phyloP scores from a whole-genome alignment of 805 yeast species.

The Metschnikowia picachoensis region DNA sequence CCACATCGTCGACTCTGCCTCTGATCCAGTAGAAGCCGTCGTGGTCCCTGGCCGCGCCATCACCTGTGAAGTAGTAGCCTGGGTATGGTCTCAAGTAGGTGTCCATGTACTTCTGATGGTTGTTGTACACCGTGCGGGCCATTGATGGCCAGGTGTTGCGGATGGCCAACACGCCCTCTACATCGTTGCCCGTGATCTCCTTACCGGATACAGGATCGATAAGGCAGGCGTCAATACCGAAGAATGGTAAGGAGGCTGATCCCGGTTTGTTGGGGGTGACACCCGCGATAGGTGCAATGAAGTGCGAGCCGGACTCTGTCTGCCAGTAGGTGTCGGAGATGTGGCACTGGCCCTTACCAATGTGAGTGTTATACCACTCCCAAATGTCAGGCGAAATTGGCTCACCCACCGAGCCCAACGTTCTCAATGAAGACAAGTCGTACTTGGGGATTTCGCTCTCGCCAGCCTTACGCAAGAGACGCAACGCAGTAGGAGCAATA shows the following conservation, averaged over 20 bases:
- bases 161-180: slow-evolving; percentile 77
- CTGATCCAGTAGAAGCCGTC: slow-evolving; percentile 84
- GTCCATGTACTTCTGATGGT: slow-evolving; percentile 70
- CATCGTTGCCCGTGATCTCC: slow-evolving; percentile 64
- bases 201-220: slow-evolving; percentile 73
- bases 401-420: slow-evolving; percentile 81
- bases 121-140: slow-evolving; percentile 78
- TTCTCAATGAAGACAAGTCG: slow-evolving; percentile 62
- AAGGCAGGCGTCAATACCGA: slow-evolving; percentile 71
- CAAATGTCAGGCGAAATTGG: slow-evolving; percentile 83
- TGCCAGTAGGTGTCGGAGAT: slow-evolving; percentile 87
- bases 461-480: slow-evolving; percentile 74
- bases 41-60: slow-evolving; percentile 82
- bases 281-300: slow-evolving; percentile 71
- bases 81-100: slow-evolving; percentile 82
- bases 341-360: slow-evolving; percentile 68
- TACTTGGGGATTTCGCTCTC: slow-evolving; percentile 55
- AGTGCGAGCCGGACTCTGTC: slow-evolving; percentile 81
- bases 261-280: slow-evolving; percentile 83
- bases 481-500: slow-evolving; percentile 81
- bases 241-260: slow-evolving; percentile 79
- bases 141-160: slow-evolving; percentile 80
- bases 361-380: slow-evolving; percentile 78
- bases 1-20: slow-evolving; percentile 87
- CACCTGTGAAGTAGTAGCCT: slow-evolving; percentile 82